Evolutionary conservation across 2,329 filamentous ascomycete species (phyloP).

Genomic region (Penicillium sp.): DNA sequence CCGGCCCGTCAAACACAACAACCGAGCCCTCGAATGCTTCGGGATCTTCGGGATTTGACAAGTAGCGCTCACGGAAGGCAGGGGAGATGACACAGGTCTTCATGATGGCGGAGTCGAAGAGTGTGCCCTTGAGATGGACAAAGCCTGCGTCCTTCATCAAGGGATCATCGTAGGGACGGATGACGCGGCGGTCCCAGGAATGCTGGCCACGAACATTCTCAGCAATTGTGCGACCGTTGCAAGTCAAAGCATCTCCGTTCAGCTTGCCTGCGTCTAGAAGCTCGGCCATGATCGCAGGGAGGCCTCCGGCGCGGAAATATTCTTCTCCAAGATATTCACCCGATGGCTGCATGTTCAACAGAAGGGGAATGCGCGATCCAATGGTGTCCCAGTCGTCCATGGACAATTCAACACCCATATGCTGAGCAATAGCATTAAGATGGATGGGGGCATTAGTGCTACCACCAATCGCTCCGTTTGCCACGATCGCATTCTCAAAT

Average conservation of each 20-base stretch:
- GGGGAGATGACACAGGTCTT: slow-evolving; percentile 56
- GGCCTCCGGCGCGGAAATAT: slow-evolving; percentile 58
- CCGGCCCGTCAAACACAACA: slow-evolving; percentile 56
- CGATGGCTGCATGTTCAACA: slow-evolving; percentile 60
- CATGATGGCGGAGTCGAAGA: slow-evolving; percentile 59
- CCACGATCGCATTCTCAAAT: slow-evolving; percentile 61
- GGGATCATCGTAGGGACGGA: slow-evolving; percentile 51
- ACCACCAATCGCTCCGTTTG: slow-evolving; percentile 60
- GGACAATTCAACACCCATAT: slow-evolving; percentile 55
- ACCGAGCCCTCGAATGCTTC: slow-evolving; percentile 55
- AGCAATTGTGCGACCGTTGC: slow-evolving; percentile 39
- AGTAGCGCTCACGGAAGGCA: slow-evolving; percentile 51
- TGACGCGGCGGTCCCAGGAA: slow-evolving; percentile 56
- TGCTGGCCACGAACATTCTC: slow-evolving; percentile 37
- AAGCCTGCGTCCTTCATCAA: slow-evolving; percentile 57
- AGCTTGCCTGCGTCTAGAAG: slow-evolving; percentile 55
- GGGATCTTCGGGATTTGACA: slow-evolving; percentile 51
- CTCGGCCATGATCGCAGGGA: slow-evolving; percentile 59
- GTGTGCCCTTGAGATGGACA: slow-evolving; percentile 52
- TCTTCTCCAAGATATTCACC: slow-evolving; percentile 59
- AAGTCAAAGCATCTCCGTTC: slow-evolving; percentile 35
- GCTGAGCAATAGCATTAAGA: slow-evolving; percentile 58
- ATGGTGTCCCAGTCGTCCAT: slow-evolving; percentile 59
- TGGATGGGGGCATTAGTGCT: slow-evolving; percentile 63
- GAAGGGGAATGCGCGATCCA: slow-evolving; percentile 55